Base-by-base conservation (phyloP, 257 asterid genomes). In the Misopates orontium region DNA sequence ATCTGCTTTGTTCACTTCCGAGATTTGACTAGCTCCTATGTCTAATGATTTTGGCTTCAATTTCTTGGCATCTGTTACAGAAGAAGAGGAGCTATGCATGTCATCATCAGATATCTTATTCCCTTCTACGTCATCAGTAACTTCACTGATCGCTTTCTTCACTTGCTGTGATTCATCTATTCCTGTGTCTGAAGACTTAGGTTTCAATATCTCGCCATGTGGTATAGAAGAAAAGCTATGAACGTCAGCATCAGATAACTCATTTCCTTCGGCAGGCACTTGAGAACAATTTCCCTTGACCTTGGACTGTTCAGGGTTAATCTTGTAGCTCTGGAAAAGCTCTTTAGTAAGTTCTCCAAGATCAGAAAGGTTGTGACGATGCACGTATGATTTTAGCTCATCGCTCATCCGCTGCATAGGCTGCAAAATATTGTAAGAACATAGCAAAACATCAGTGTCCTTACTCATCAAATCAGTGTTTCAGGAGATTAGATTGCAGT, bases 391-490 rank as follows among this genome's bases (percentile, higher is more conserved):
- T 76, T 78, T 90, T 24, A 93, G 80, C 79, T 90, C 97, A 8
- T 87, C 95, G 49, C 82, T 83, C 77, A 90, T 72, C 66, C 82
- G 80, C 66, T 84, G 95, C 16, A 84, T 75, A 68, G 95, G 97
- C 99, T 90, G 83, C 56, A 5, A 14, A 17, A 19, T 52, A 62
- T 39, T 68, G 14, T 24, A 58, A 64, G 31, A 25, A 28, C 17
- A 59, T 47, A 50, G 51, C 16, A 14, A 2, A 10, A 18, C 14
- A 25, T 23, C 39, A 62, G 44, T 9, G 8, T 1, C 42, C 10
- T 5, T 2, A 28, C 36, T 28, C 36, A 28, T 28, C 7, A n/a
- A n/a, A n/a, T n/a, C n/a, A n/a, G n/a, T n/a, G n/a, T n/a, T n/a
- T n/a, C n/a, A n/a, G n/a, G n/a, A n/a, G n/a, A n/a, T n/a, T n/a